A percentile compares a stretch with the other conserved stretches of the same genome.
phyloP scores from a whole-genome alignment of 495 filamentous ascomycete species.

The Aspergillus coremiiformis region DNA sequence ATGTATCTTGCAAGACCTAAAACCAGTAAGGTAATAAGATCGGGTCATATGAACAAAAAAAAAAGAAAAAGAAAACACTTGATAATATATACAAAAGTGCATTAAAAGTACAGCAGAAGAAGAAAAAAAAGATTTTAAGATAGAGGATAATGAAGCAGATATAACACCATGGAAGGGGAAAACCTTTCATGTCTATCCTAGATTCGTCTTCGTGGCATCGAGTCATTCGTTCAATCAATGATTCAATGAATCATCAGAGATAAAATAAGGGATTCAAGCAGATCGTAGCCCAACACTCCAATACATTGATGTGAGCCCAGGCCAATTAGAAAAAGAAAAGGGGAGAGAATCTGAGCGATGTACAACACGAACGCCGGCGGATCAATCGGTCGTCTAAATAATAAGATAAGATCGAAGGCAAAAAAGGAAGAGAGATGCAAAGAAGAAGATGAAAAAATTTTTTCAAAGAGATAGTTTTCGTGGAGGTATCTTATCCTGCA shows the following conservation, averaged over 20 bases:
- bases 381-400: background rate
- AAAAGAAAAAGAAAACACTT: no score
- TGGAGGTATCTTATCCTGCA: background rate
- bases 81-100: background rate
- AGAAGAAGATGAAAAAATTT: background rate
- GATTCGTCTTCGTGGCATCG: slow-evolving; percentile 1
- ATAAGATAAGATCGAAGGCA: background rate
- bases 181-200: background rate
- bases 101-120: background rate
- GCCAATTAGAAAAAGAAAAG: no score
- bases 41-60: background rate
- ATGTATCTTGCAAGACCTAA: background rate
- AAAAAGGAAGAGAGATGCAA: background rate
- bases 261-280: background rate
- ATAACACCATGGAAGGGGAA: background rate
- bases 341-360: background rate
- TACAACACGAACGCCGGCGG: background rate
- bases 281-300: background rate
- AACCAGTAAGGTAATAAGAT: background rate
- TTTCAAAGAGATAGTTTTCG: no score
- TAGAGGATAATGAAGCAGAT: background rate
- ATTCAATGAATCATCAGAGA: slow-evolving; percentile 1
- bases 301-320: background rate
- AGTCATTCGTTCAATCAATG: slow-evolving; percentile 9
- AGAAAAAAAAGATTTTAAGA: background rate